Base-by-base conservation (phyloP, 176 grass and related monocot species). In the Phragmites australis region DNA sequence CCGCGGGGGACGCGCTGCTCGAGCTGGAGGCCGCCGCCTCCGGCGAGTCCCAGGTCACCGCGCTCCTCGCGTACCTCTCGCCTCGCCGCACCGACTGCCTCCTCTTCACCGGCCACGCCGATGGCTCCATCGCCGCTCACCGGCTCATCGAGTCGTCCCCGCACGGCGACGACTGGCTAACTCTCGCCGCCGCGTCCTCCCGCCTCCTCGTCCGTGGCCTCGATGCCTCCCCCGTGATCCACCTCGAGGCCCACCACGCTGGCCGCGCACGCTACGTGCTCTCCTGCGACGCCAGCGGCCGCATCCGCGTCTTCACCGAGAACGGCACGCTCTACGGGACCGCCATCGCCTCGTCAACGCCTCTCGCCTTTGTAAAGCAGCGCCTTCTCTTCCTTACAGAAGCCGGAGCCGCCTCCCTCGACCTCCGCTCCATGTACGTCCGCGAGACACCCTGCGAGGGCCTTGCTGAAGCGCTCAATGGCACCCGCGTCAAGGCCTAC, bases 271-370 rank as follows among this genome's bases (percentile, higher is more conserved):
- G 95, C 17, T 98, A 97, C 77, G 85, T 97, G n/a, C 76, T 97
- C 37, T 84, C 92, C 26, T 91, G 89, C 29, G 95, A 97, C 66
- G 81, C 68, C 8, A 77, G 82, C 22, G 90, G 90, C 55, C 87
- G 92, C 73, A 94, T 97, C 77, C 65, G 92, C 85, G 90, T 94
- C 65, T 97, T 92, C 89, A 94, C 95, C 6, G 95, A 97, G 84
- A 94, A 93, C 68, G 95, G 92, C 76, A 93, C 95, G 55, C 86
- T 97, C 78, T 97, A 92, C 63, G 95, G 93, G 59, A 97, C 90
- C 4, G 93, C 93, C 57, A 93, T 97, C 71, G 90, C 90, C 44
- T 93, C 90, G 0, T 90, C 88, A 44, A 85, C 80, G 69, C 87
- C 95, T 2, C 81, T 97, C 5, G 95, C 92, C 64, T 94, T 97